phyloP scores from a whole-genome alignment of 257 asterid species.

The Handroanthus guayacan region DNA sequence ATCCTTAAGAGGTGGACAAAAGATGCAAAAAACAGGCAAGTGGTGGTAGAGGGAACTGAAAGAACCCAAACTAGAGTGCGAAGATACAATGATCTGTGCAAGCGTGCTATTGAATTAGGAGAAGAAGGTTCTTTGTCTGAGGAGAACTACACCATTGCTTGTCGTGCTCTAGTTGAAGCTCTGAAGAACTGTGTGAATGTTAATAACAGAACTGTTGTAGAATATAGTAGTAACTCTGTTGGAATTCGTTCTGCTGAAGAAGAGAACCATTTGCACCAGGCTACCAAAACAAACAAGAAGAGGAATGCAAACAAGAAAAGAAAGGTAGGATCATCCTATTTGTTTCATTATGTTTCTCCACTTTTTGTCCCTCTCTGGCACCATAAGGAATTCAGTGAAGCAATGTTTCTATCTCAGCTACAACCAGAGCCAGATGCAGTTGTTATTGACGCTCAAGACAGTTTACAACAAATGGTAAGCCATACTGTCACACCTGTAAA shows the following conservation, averaged over 20 bases:
- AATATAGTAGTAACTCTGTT: conserved; percentile 56
- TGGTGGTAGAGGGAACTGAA: conserved; percentile 63
- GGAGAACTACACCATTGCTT: conserved; percentile 76
- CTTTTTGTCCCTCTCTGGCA: conserved; percentile 11
- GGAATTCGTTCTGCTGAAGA: conserved; percentile 69
- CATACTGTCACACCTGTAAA: conserved; percentile 22
- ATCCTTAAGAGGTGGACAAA: conserved; percentile 96
- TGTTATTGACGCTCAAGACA: conserved; percentile 61
- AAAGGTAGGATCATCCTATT: conserved; percentile 61
- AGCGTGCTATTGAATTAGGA: conserved; percentile 83
- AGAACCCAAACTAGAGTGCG: conserved; percentile 75
- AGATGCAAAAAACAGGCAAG: conserved; percentile 76
- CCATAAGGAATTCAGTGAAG: conserved; percentile 7
- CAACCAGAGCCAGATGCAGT: conserved; percentile 72
- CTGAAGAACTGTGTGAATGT: conserved; percentile 81
- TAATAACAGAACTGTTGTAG: conserved; percentile 69
- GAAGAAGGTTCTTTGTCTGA: conserved; percentile 89
- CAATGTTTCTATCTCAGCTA: conserved; percentile 50
- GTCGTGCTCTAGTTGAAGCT: conserved; percentile 81
- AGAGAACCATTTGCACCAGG: conserved; percentile 56
- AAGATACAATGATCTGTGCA: conserved; percentile 89
- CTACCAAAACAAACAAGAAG: conserved; percentile 67
- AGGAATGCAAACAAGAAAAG: conserved; percentile 75
- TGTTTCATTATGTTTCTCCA: conserved; percentile 29
- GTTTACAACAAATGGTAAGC: conserved; percentile 74